Base-by-base conservation (phyloP, 345 rosid species). In the Brassica cretica region DNA sequence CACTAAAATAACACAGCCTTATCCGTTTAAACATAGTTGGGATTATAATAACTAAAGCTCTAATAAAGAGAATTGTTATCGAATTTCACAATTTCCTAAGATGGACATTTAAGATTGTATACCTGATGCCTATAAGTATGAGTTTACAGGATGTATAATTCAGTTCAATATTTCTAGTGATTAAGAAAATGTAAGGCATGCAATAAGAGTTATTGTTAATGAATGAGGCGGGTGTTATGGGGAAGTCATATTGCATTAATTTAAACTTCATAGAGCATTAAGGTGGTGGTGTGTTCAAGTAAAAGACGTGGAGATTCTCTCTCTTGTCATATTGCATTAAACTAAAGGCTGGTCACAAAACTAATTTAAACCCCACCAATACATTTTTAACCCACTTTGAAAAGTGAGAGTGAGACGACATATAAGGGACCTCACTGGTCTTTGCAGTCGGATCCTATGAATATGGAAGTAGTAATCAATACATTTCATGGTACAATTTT, bases 401-500 rank as follows among this genome's bases (percentile, higher is more conserved):
- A 39, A 65, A 69, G 63, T 60, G 64, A 76, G 66, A 63, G 27
- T 30, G 64, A 63, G 41, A 63, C 44, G 30, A 63, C 44, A 70
- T 0, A 11, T 53, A 53, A 77, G 65, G 66, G 59, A 64, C 71
- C 66, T 70, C 65, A 19, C 15, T 70, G 70, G 33, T 53, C 65
- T 69, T 37, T 70, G 29, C 71, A 64, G 75, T 63, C 18, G 80
- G 25, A 77, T 70, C 80, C 80, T 64, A 77, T 77, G 80, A 64
- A 70, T 51, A 60, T 77, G 66, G 71, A 64, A 49, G 33, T 29
- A 70, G 46, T 32, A 62, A 46, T 70, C 71, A 77, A 69, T 49
- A 76, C 39, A 32, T 60, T 62, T 63, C 58, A 77, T 76, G 70
- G 53, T 75, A 63, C 69, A 76, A 9, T n/a, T 46, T 60, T 11